A percentile compares a stretch with the other conserved stretches of the same genome.
phyloP scores from a whole-genome alignment of 345 rosid species.

The Gossypium turneri region DNA sequence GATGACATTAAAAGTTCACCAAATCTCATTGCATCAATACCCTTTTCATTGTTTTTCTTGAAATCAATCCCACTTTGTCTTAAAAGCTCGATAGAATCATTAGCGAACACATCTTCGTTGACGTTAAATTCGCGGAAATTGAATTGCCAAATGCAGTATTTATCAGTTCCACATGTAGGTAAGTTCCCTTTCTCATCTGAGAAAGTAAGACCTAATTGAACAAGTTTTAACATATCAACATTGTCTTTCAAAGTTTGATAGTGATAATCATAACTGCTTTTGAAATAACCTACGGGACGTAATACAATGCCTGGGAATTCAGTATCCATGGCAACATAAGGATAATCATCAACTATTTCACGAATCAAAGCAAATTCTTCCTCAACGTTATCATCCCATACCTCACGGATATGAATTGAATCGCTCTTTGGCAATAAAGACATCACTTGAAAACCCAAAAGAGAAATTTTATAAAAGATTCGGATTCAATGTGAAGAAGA shows the following conservation, averaged over 20 bases:
- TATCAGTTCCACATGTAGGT: slow-evolving; percentile 37
- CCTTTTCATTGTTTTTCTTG: slow-evolving; percentile 51
- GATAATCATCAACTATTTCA: slow-evolving; percentile 63
- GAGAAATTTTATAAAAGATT: background rate
- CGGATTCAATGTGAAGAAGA: background rate
- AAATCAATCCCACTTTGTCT: slow-evolving; percentile 74
- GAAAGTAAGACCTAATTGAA: slow-evolving; percentile 81
- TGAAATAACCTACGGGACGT: slow-evolving; percentile 68
- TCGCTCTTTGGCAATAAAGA: slow-evolving; percentile 62
- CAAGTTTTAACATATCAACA: slow-evolving; percentile 60
- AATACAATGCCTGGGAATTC: slow-evolving; percentile 64
- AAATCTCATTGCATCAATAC: slow-evolving; percentile 56
- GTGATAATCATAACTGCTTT: slow-evolving; percentile 58
- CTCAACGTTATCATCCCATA: slow-evolving; percentile 30
- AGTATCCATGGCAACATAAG: slow-evolving; percentile 32
- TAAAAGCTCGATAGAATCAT: slow-evolving; percentile 77
- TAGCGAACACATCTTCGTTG: slow-evolving; percentile 55
- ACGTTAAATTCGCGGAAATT: slow-evolving; percentile 71
- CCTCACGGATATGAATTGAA: slow-evolving; percentile 81
- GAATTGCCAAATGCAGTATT: slow-evolving; percentile 7
- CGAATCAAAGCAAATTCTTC: slow-evolving; percentile 28
- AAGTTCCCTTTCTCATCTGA: slow-evolving; percentile 76
- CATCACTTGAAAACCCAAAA: slow-evolving; percentile 37
- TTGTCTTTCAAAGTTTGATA: slow-evolving; percentile 44
- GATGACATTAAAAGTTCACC: slow-evolving; percentile 87